Conservation (phyloP, 1,139 yeast species). For the Protomyces pachydermus region DNA sequence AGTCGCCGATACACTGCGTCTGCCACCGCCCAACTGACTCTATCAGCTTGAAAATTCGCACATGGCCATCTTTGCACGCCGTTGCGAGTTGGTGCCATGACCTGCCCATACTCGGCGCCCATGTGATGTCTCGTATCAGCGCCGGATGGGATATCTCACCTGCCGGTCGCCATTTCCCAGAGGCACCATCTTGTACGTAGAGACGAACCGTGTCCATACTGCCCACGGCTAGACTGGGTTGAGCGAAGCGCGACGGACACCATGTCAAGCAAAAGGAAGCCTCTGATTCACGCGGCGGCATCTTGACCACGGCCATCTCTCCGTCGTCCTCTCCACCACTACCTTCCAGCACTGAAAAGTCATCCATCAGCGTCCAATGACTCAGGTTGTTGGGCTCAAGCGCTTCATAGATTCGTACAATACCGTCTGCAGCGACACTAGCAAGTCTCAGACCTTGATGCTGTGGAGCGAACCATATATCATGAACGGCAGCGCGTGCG, state of each 20-base stretch:
- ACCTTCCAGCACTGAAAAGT: slow-evolving; percentile 40
- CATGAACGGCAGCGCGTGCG: slow-evolving; percentile 70
- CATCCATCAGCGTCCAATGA: slow-evolving; percentile 74
- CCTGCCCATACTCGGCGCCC: slow-evolving; percentile 83
- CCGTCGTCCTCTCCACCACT: background rate
- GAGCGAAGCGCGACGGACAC: slow-evolving; percentile 84
- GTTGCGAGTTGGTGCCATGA: slow-evolving; percentile 85
- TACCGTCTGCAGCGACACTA: slow-evolving; percentile 86
- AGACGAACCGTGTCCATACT: slow-evolving; percentile 85
- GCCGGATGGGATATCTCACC: slow-evolving; percentile 65
- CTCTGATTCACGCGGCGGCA: slow-evolving; percentile 77
- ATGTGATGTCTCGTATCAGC: slow-evolving; percentile 77
- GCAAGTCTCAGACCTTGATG: slow-evolving; percentile 80
- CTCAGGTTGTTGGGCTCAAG: slow-evolving; percentile 79
- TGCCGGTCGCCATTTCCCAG: slow-evolving; percentile 43
- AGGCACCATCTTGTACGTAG: slow-evolving; percentile 52
- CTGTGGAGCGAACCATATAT: slow-evolving; percentile 81
- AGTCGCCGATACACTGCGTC: slow-evolving; percentile 52
- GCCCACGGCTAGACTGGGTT: slow-evolving; percentile 76
- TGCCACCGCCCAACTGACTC: slow-evolving; percentile 21
- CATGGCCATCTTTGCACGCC: slow-evolving; percentile 90
- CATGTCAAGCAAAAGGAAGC: slow-evolving; percentile 83
- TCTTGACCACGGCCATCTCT: slow-evolving; percentile 45
- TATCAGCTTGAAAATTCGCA: slow-evolving; percentile 72
- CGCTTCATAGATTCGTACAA: slow-evolving; percentile 79